These are phyloP conservation scores for Caryopteris hybrid DNA, from an alignment of 305 asterid genomes.

Conservation along the genomic window DNA sequence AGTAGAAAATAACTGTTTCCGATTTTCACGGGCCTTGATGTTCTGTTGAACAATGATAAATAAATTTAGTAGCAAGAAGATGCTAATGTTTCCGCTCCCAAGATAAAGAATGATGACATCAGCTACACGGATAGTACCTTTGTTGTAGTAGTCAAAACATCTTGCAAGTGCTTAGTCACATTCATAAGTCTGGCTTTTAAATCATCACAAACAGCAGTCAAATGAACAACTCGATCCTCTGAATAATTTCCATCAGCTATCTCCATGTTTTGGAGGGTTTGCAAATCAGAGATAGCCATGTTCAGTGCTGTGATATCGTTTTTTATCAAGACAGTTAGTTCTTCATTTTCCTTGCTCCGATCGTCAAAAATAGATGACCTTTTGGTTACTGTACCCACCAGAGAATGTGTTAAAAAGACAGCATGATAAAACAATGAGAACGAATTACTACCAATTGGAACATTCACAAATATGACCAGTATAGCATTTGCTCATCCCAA, in stretches of 20 bases:
- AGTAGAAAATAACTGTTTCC: slow-evolving; percentile 59
- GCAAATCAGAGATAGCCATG: slow-evolving; percentile 49
- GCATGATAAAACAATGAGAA: background rate
- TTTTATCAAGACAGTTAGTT: slow-evolving; percentile 45
- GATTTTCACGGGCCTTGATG: slow-evolving; percentile 54
- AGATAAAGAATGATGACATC: background rate
- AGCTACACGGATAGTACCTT: slow-evolving; percentile 30
- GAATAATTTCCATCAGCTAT: slow-evolving; percentile 41
- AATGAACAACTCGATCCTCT: slow-evolving; percentile 58
- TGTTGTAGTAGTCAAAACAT: slow-evolving; percentile 51
- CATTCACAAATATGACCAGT: background rate
- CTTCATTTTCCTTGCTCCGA: slow-evolving; percentile 61
- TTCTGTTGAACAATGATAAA: slow-evolving; percentile 26
- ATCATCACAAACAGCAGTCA: slow-evolving; percentile 64
- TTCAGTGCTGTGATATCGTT: slow-evolving; percentile 49
- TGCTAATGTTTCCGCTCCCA: background rate
- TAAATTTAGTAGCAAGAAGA: slow-evolving; percentile 6
- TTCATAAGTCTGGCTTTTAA: slow-evolving; percentile 58
- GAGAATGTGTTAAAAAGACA: slow-evolving; percentile 14
- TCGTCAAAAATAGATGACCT: slow-evolving; percentile 62
- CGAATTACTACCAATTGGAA: background rate
- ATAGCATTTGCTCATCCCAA: background rate
- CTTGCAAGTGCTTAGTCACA: slow-evolving; percentile 58
- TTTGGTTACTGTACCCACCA: slow-evolving; percentile 42
- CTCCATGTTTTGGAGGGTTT: slow-evolving; percentile 51